Evolutionary conservation across 169 alveolate genomes (phyloP), one percentile per base, ranked within the genome.

Genomic region (Cyclospora cayetanensis): DNA sequence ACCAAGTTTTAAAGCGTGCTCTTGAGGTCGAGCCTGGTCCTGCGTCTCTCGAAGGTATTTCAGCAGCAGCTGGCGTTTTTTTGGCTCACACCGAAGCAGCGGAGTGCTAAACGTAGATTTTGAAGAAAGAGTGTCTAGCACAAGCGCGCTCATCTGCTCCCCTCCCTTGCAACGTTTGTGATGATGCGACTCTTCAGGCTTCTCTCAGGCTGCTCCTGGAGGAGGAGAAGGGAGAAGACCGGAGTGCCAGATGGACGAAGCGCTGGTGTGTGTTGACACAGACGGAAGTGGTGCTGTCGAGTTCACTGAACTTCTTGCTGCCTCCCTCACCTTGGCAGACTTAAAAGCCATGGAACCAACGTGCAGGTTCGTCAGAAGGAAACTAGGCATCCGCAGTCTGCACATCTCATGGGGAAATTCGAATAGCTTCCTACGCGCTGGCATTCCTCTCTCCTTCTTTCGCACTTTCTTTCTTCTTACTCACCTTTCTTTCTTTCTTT

Each of bases 241-340:
- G 9, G 43, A n/a, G 27, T 74, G 93, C 52, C 41, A 29, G 53
- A n/a, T 89, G 63, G 80, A 89, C 37, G 93, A 89, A 41, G 93
- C 84, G 15, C 41, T 89, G 29, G 89, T 82, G 50, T 65, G 93
- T 46, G 46, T 89, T n/a, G 93, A 89, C 89, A 89, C 93, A 5
- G 93, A 89, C 20, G 93, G 93, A 25, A 89, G 93, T 68, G 93
- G 93, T 27, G 37, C 46, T n/a, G 84, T 89, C 4, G 93, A 89
- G 46, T 89, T 89, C 55, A 89, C 46, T 31, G 93, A 89, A 34
- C 55, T 89, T 43, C 43, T 89, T 41, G 93, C 93, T n/a, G 93
- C 93, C 50, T 74, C 93, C 20, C 53, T 89, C 46, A 82, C 80
- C 68, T 53, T 65, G 15, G 68, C 25, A 2, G 93, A 89, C 29